These are phyloP conservation scores for Ochromonas danica DNA, from an alignment of 108 stramenopile genomes.

Conservation along the genomic window DNA sequence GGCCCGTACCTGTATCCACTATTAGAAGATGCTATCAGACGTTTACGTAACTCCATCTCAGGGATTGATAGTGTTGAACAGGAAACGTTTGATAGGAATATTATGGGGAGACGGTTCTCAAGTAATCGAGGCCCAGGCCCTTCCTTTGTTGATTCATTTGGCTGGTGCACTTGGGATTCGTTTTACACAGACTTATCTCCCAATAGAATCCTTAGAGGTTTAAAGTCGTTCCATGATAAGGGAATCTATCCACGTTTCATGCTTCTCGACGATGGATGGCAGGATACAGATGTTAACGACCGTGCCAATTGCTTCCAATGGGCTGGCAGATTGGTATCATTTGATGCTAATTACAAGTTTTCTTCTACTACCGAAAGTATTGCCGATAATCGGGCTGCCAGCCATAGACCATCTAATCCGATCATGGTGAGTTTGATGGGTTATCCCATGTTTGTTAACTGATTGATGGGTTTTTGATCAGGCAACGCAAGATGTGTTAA, in stretches of 20 bases:
- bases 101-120: background rate
- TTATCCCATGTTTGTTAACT: too few species aligned
- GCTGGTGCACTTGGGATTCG: slow-evolving; percentile 75
- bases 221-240: slow-evolving; percentile 19
- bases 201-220: slow-evolving; percentile 39
- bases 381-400: slow-evolving; percentile 22
- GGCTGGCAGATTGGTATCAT: background rate
- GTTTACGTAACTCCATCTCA: background rate
- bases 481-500: too few species aligned
- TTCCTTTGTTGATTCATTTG: slow-evolving; percentile 44
- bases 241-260: slow-evolving; percentile 33
- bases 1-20: background rate
- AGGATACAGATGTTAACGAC: slow-evolving; percentile 39
- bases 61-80: background rate
- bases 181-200: slow-evolving; percentile 55
- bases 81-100: background rate
- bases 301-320: background rate
- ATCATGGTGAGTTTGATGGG: too few species aligned
- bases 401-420: too few species aligned
- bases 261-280: slow-evolving; percentile 53
- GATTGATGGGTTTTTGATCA: too few species aligned
- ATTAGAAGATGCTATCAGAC: background rate
- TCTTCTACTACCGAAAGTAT: background rate
- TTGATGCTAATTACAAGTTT: slow-evolving; percentile 16
- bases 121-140: background rate